Evolutionary conservation across 2,329 filamentous ascomycete genomes (phyloP), one percentile per base, ranked within the genome.

Genomic region (Xylaria sp.): DNA sequence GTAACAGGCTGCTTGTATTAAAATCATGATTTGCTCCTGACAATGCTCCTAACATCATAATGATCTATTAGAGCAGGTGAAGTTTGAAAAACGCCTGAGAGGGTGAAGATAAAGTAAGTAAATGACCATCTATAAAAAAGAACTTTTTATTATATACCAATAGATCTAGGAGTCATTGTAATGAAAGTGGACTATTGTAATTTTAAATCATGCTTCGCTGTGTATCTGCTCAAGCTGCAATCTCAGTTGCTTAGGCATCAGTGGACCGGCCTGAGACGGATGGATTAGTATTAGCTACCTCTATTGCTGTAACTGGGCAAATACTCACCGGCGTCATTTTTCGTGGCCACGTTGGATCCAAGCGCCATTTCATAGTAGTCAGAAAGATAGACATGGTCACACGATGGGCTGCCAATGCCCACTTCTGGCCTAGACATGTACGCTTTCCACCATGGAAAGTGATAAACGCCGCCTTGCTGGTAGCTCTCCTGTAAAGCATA

Each of bases 391-490:
- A 75, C 49, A 82, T 68, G 0, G 79, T 79, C 15, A 79, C 74
- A 40, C 79, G 77, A 44, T 81, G 72, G 65, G 81, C 74, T 54
- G 81, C 68, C 74, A 83, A 70, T 5, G 81, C 81, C 65, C 81
- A 83, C 49, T 76, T 77, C 72, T 82, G 79, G 0, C 82, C 82
- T 33, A 83, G 70, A 68, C 82, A 83, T 5, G 79, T 79, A 49
- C 82, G 74, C 13, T 76, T 74, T 5, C 80, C 80, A 11, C 81
- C 81, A 57, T 83, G 81, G 66, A 83, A 83, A 26, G 79, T 79
- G 64, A 83, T 81, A 67, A 82, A 82, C 31, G 79, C 77, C 20
- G 78, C 80, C 58, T 77, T 79, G 9, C 76, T 77, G 31, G 78
- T 79, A 4, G 77, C 78, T 17, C 76, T 76, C 11, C 81, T 76